Percentiles rank a stretch among this genome's conserved stretches.
These are phyloP conservation scores for Vishniacozyma victoriae DNA, from an alignment of 768 basidiomycete genomes.

Conservation along the genomic window DNA sequence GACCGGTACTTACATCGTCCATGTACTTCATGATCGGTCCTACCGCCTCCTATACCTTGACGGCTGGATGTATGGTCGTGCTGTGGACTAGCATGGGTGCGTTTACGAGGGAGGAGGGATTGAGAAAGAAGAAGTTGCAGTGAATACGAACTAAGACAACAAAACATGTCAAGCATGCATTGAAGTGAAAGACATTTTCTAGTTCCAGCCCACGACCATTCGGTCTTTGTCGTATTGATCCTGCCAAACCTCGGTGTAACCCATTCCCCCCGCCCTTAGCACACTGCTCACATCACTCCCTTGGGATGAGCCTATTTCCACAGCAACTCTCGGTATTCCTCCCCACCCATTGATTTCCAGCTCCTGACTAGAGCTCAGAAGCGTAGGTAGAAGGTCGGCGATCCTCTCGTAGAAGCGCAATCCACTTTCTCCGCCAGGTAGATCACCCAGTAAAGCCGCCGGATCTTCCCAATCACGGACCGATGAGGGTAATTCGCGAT, in stretches of 20 bases:
- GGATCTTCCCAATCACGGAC: slow-evolving; percentile 77
- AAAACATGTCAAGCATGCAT: background rate
- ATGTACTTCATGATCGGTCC: slow-evolving; percentile 46
- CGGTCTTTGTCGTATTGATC: slow-evolving; percentile 75
- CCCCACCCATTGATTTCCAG: slow-evolving; percentile 4
- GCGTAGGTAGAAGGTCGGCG: slow-evolving; percentile 57
- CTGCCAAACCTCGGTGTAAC: slow-evolving; percentile 61
- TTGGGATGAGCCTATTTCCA: slow-evolving; percentile 76
- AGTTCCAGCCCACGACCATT: slow-evolving; percentile 52
- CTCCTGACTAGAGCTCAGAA: slow-evolving; percentile 41
- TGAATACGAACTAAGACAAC: background rate
- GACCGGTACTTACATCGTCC: slow-evolving; percentile 71
- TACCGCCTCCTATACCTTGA: slow-evolving; percentile 34
- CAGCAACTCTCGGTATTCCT: slow-evolving; percentile 52
- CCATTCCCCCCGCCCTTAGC: slow-evolving; percentile 51
- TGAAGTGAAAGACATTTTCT: background rate
- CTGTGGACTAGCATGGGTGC: slow-evolving; percentile 11
- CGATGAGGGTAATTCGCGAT: slow-evolving; percentile 58
- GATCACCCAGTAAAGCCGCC: slow-evolving; percentile 73
- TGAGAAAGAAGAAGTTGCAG: slow-evolving; percentile 1
- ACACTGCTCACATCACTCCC: slow-evolving; percentile 60
- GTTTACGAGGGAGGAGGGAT: slow-evolving; percentile 13
- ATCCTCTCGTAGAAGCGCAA: slow-evolving; percentile 71
- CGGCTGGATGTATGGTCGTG: slow-evolving; percentile 19
- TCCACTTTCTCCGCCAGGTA: slow-evolving; percentile 47